Evolutionary conservation across 73 alveolate species (phyloP).

Genomic region (Durusdinium trenchii): DNA sequence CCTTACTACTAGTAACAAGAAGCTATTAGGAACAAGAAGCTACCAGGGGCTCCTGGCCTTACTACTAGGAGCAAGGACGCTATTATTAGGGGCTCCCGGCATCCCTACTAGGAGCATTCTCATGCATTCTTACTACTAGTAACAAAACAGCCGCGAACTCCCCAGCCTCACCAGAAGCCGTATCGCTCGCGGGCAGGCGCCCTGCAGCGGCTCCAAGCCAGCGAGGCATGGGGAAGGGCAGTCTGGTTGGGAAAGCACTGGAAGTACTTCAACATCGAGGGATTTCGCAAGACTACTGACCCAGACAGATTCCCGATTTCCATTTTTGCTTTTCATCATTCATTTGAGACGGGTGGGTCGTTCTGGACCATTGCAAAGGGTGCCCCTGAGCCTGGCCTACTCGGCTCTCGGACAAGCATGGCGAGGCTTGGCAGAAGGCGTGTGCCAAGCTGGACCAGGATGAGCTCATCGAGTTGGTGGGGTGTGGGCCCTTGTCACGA

Average conservation of each 20-base stretch:
- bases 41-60: too few relatives aligned
- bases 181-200: neutral
- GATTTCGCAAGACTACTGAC: too few relatives aligned
- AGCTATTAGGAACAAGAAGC: too few relatives aligned
- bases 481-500: neutral
- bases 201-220: conserved; percentile 51
- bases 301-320: neutral
- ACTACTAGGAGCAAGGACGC: too few relatives aligned
- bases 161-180: neutral
- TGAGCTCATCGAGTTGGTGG: conserved; percentile 69
- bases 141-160: neutral
- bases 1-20: too few relatives aligned
- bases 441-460: conserved; percentile 58
- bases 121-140: too few relatives aligned
- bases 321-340: neutral
- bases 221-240: neutral
- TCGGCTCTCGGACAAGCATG: too few relatives aligned
- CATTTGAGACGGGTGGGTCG: neutral
- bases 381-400: too few relatives aligned
- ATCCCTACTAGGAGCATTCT: too few relatives aligned
- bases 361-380: too few relatives aligned
- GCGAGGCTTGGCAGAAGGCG: conserved; percentile 76
- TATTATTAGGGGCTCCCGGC: too few relatives aligned
- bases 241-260: neutral
- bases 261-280: too few relatives aligned